Evolutionary conservation across 176 grass and related monocot genomes (phyloP).

Genomic region (Metroxylon sagu): DNA sequence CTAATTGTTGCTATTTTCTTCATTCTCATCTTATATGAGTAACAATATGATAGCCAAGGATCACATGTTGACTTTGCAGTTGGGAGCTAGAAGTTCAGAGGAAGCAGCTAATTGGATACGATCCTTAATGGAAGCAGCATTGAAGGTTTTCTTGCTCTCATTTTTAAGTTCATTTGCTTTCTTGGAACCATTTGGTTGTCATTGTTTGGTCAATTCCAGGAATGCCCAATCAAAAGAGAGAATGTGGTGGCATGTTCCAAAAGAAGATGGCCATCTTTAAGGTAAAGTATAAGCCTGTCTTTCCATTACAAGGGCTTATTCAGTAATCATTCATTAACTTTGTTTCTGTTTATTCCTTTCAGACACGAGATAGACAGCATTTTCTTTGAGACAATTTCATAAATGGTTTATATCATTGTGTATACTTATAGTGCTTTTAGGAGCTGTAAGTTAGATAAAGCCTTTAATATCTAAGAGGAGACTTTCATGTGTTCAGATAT

Average conservation of each 20-base stretch:
- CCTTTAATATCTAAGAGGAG: no score
- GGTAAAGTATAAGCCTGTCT: neutral
- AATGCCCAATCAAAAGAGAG: neutral
- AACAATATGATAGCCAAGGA: neutral
- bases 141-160: constrained; percentile 4
- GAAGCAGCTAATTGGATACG: constrained; percentile 19
- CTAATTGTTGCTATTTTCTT: neutral
- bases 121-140: constrained; percentile 10
- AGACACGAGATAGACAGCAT: no score
- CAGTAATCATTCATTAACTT: no score
- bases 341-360: no score
- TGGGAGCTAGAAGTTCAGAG: constrained; percentile 14
- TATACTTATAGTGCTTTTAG: no score
- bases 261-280: constrained; percentile 18
- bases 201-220: neutral
- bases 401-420: no score
- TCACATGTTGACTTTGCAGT: neutral
- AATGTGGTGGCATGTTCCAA: neutral
- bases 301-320: no score
- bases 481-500: no score
- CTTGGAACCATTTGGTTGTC: neutral
- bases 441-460: no score
- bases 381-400: no score
- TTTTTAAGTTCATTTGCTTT: neutral
- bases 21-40: neutral